Evolutionary conservation across 2,329 filamentous ascomycete genomes (phyloP).

Genomic region (Plenodomus tracheiphilus): DNA sequence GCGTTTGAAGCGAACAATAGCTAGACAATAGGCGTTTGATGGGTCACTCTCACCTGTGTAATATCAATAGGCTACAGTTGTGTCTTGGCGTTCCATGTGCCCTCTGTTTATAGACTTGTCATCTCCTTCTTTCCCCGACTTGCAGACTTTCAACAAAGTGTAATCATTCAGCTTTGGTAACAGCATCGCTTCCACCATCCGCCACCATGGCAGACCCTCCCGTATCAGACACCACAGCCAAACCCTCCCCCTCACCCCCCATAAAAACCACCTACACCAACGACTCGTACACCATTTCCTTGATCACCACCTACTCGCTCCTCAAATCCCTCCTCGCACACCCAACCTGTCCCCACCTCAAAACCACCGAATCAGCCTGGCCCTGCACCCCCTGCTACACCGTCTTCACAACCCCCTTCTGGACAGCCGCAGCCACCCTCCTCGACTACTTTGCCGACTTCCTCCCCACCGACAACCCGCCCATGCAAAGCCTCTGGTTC

Average conservation of each 20-base stretch:
- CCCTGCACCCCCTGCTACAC: slow-evolving; percentile 10
- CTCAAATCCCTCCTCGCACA: slow-evolving; percentile 16
- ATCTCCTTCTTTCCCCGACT: background rate
- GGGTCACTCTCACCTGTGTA: background rate
- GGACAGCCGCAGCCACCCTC: slow-evolving; percentile 18
- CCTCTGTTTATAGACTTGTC: background rate
- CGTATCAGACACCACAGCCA: background rate
- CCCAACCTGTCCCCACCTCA: background rate
- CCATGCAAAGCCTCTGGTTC: slow-evolving; percentile 34
- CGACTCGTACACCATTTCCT: slow-evolving; percentile 1
- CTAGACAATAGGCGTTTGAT: background rate
- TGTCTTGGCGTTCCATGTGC: background rate
- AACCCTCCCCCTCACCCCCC: background rate
- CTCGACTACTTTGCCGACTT: slow-evolving; percentile 41
- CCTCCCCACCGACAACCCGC: slow-evolving; percentile 13
- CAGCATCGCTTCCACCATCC: background rate
- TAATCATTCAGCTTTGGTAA: background rate
- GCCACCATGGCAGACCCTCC: background rate
- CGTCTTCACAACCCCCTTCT: slow-evolving; percentile 15
- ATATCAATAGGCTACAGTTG: background rate
- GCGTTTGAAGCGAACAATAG: background rate
- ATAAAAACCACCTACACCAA: background rate
- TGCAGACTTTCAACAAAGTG: background rate
- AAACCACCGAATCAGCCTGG: background rate
- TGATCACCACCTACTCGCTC: slow-evolving; percentile 9